Conservation (phyloP, 495 filamentous ascomycete genomes). For the Talaromyces trachyspermus region DNA sequence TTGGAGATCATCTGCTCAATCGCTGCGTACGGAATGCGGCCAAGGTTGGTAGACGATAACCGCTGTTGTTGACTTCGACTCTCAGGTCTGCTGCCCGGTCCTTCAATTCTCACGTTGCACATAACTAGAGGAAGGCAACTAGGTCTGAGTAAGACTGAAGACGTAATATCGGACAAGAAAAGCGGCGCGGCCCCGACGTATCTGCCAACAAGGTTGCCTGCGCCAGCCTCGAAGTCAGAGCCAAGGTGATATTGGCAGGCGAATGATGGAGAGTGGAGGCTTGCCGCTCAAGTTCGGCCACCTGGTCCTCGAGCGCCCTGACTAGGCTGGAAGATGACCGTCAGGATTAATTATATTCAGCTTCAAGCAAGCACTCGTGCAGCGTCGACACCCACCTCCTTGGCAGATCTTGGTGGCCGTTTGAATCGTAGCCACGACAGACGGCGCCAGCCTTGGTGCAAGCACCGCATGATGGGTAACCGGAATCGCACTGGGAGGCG, state of each 20-base stretch:
- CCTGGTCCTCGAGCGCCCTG: neutral
- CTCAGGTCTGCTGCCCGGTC: neutral
- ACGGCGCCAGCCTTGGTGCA: neutral
- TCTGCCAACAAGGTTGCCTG: neutral
- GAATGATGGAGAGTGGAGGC: neutral
- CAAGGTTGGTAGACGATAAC: neutral
- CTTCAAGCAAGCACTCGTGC: neutral
- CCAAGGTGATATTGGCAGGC: neutral
- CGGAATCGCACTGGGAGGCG: neutral
- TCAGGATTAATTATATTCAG: too few species aligned
- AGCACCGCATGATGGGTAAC: neutral
- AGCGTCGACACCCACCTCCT: neutral
- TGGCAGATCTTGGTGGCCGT: neutral
- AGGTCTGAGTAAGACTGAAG: neutral
- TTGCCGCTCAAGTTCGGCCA: neutral
- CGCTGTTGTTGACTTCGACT: neutral
- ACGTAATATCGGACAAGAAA: neutral
- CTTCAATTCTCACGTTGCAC: neutral
- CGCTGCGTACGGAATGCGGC: neutral
- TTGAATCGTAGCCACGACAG: neutral
- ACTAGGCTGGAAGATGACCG: neutral
- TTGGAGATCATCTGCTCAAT: neutral
- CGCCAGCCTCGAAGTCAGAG: neutral
- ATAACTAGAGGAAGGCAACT: neutral
- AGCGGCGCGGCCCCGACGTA: neutral